phyloP scores from a whole-genome alignment of 306 rosid genomes.

The Quercus wislizeni region DNA sequence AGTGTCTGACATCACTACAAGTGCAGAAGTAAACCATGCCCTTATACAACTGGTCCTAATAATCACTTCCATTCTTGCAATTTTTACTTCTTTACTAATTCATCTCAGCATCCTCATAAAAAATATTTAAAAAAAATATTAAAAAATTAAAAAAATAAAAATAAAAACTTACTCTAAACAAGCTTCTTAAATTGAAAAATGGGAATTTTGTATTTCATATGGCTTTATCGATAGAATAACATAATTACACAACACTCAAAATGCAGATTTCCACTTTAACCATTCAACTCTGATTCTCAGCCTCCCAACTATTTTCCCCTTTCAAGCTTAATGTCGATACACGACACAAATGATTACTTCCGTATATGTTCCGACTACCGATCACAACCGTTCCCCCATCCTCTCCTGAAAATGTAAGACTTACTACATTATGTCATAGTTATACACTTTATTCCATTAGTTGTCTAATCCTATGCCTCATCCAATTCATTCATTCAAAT shows the following conservation, averaged over 20 bases:
- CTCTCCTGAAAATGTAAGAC: background rate
- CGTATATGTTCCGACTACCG: background rate
- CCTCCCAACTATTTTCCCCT: background rate
- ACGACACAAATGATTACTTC: background rate
- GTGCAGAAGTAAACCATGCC: background rate
- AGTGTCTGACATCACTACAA: background rate
- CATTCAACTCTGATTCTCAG: background rate
- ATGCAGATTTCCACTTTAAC: background rate
- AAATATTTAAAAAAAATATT: too few species aligned
- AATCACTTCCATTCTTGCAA: background rate
- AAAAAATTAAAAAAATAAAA: too few species aligned
- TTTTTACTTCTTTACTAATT: background rate
- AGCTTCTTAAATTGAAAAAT: background rate
- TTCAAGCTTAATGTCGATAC: background rate
- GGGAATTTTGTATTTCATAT: background rate
- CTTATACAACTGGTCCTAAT: background rate
- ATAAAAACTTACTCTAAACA: background rate
- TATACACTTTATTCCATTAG: background rate
- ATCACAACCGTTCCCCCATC: background rate
- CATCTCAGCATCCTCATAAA: background rate
- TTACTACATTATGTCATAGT: background rate
- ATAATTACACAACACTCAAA: background rate
- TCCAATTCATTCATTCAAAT: too few species aligned
- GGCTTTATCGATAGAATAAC: background rate
- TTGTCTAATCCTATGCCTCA: background rate